Evolutionary conservation across 768 basidiomycete genomes (phyloP), one percentile per base, ranked within the genome.

Genomic region (Mycena floridula): DNA sequence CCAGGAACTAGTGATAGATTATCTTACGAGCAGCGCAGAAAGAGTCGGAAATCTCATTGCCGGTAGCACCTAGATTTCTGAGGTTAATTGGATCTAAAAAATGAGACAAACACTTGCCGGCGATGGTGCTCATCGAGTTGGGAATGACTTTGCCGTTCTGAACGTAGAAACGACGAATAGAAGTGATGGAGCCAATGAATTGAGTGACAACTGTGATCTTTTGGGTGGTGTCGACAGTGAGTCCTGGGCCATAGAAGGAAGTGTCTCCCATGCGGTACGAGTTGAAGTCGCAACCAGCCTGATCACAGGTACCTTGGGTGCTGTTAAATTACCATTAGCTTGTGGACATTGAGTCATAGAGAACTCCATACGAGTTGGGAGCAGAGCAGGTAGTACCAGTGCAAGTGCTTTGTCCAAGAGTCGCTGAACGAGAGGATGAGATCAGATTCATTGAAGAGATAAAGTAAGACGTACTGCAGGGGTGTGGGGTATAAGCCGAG

Each of bases 201-300:
- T 73, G 71, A 22, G 70, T 70, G 45, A 72, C 68, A 46, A 70
- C 67, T 41, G 69, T 72, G 61, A 72, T 60, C 45, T 56, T 59
- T 39, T 52, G 42, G 50, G 40, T 59, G 51, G 68, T 72, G 58
- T 70, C 63, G 55, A 71, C 59, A 43, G 62, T 68, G 52, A 47
- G 44, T 38, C 62, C 62, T 7, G 55, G 50, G 22, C 70, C 70
- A 51, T 61, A 62, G 66, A 69, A 72, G 30, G 52, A 39, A 12
- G 50, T 50, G 60, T 67, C 54, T 37, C 70, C 70, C 64, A 68
- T 61, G 52, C 70, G 68, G 59, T 54, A 72, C 11, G 70, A 67
- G 67, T 71, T 72, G 67, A 69, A 71, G 51, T 71, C 70, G 58
- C 70, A 72, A 41, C 70, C 70, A 50, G 64, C 67, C 41, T 56